These are phyloP conservation scores for Solanum rostratum DNA, from an alignment of 257 asterid species.

Conservation along the genomic window DNA sequence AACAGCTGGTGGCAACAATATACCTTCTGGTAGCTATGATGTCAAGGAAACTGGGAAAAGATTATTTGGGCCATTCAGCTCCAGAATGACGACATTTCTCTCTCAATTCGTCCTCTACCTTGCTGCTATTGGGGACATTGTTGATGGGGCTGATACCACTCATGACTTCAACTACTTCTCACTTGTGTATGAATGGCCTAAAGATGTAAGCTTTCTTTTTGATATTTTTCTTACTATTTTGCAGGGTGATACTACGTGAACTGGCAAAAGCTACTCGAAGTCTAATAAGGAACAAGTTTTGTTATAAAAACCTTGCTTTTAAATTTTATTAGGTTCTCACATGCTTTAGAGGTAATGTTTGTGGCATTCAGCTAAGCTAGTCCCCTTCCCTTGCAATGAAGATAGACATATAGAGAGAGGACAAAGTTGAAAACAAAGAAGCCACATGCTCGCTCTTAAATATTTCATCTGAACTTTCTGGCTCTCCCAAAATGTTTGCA, in stretches of 20 bases:
- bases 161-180: constrained; percentile 97
- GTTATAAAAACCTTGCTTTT: neutral
- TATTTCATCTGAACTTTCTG: neutral
- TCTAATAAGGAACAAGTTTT: neutral
- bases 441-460: neutral
- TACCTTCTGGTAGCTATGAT: constrained; percentile 51
- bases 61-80: constrained; percentile 68
- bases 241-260: neutral
- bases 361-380: neutral
- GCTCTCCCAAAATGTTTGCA: neutral
- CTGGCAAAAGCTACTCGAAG: neutral
- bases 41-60: constrained; percentile 71
- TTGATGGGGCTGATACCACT: constrained; percentile 98
- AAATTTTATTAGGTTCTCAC: neutral
- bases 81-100: constrained; percentile 70
- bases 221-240: neutral
- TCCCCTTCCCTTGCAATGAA: neutral
- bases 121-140: constrained; percentile 98
- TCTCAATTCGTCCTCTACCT: constrained; percentile 93
- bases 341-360: neutral
- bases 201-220: constrained; percentile 60
- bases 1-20: constrained; percentile 44
- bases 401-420: neutral
- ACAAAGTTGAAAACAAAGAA: neutral
- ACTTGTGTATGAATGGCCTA: constrained; percentile 94